Evolutionary conservation across 164 flowering plant species (phyloP), one percentile per base, ranked within the genome.

Genomic region (Amborella trichopoda): DNA sequence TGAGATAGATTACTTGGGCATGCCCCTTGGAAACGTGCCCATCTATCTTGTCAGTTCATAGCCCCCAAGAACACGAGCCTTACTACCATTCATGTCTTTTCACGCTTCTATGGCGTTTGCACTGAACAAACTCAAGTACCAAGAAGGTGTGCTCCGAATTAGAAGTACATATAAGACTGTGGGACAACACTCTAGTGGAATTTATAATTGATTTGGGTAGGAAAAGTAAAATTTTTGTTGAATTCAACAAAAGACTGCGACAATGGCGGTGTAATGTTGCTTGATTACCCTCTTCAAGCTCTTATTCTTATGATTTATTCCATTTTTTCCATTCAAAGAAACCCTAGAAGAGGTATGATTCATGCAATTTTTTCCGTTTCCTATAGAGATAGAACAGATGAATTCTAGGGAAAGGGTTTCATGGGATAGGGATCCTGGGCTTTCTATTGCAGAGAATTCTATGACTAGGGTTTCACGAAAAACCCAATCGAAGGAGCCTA

Each of bases 131-230:
- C 68, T 90, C 2, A 84, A 90, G 56, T 83, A 79, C 42, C 62
- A 85, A 88, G 10, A 90, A 86, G 64, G 95, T 90, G 2, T 83
- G 94, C 39, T 52, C 79, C 0, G 97, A 90, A 55, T 69, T 90
- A 0, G 94, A 90, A 37, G 60, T 79, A 1, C 97, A 86, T 62
- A 22, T 86, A 20, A 94, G 95, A 16, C 58, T 66, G 42, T 69
- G 65, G 0, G 91, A 90, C 62, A 86, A 90, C 52, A 81, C 83
- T 0, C 45, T 90, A 28, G 97, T 94, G 0, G 97, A 86, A 48
- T 90, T 83, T 46, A 77, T 86, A 17, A 83, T 72, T 1, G 86
- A 83, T 3, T 27, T 86, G 44, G 97, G 97, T 14, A 58, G 74
- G 3, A 46, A 60, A 4, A 74, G 75, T 30, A 65, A 63, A 37